phyloP scores from a whole-genome alignment of 2,329 filamentous ascomycete genomes.

The Celoporthe dispersa region DNA sequence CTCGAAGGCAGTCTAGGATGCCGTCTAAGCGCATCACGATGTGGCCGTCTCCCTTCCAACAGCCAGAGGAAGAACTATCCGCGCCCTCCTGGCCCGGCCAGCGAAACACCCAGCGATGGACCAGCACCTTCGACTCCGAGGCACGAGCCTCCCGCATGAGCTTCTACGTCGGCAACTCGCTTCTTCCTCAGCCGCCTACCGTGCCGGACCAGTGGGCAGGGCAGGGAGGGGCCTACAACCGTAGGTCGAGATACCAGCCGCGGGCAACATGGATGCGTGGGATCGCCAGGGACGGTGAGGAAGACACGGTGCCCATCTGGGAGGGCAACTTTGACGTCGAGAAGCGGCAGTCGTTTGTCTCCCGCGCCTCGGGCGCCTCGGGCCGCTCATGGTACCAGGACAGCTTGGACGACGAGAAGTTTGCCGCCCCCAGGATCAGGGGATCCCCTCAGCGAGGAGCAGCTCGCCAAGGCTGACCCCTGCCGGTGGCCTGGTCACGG shows the following conservation, averaged over 20 bases:
- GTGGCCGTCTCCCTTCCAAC: conserved; percentile 30
- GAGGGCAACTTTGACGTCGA: conserved; percentile 33
- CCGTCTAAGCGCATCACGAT: conserved; percentile 30
- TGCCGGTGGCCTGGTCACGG: conserved; percentile 27
- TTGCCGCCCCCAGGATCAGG: conserved; percentile 24
- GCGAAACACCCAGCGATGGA: conserved; percentile 29
- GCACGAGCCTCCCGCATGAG: conserved; percentile 33
- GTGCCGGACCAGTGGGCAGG: conserved; percentile 29
- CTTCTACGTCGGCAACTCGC: conserved; percentile 31
- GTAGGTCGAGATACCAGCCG: conserved; percentile 15
- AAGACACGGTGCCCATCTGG: conserved; percentile 28
- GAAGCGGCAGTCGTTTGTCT: conserved; percentile 29
- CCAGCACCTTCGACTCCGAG: conserved; percentile 32
- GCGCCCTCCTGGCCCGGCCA: conserved; percentile 27
- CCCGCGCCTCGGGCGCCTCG: conserved; percentile 20
- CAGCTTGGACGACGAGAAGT: conserved; percentile 30
- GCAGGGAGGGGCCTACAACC: conserved; percentile 10
- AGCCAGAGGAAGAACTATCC: conserved; percentile 24
- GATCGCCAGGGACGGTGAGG: conserved; percentile 21
- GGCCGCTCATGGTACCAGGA: conserved; percentile 26
- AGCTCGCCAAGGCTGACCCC: conserved; percentile 30
- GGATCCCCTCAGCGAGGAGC: conserved; percentile 29
- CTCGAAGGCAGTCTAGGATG: conserved; percentile 11
- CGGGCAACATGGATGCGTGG: conserved; percentile 30
- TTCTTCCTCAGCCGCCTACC: conserved; percentile 28